Evolutionary conservation across 257 asterid genomes (phyloP).

Genomic region (Solanum appendiculatum): DNA sequence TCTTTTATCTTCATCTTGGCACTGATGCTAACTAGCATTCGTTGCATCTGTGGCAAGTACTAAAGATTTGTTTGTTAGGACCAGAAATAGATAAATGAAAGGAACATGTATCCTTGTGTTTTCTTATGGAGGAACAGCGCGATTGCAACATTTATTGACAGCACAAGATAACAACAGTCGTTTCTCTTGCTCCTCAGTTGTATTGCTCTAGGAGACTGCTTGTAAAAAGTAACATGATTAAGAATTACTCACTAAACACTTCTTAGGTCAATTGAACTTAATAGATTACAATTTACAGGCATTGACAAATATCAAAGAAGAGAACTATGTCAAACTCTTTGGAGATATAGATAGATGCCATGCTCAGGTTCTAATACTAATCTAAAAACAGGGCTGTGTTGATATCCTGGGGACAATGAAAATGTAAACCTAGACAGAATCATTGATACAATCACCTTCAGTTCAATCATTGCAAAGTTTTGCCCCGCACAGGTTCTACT

Average conservation of each 20-base stretch:
- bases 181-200: neutral
- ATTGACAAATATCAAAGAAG: neutral
- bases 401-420: constrained; percentile 44
- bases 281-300: neutral
- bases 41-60: neutral
- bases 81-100: neutral
- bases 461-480: constrained; percentile 60
- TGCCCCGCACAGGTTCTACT: constrained; percentile 53
- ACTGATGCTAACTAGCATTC: neutral
- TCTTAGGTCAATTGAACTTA: neutral
- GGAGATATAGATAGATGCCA: constrained; percentile 38
- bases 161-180: neutral
- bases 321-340: constrained; percentile 16
- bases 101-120: neutral
- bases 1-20: neutral
- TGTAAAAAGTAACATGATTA: neutral
- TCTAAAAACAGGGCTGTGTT: constrained; percentile 42
- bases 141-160: neutral
- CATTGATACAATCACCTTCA: constrained; percentile 57
- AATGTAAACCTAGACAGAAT: constrained; percentile 44
- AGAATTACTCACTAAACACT: neutral
- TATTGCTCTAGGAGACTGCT: neutral
- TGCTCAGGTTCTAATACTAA: constrained; percentile 44
- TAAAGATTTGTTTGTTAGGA: neutral
- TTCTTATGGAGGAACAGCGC: neutral